These are phyloP conservation scores for Lithospermum erythrorhizon DNA, from an alignment of 257 asterid genomes.

Conservation along the genomic window DNA sequence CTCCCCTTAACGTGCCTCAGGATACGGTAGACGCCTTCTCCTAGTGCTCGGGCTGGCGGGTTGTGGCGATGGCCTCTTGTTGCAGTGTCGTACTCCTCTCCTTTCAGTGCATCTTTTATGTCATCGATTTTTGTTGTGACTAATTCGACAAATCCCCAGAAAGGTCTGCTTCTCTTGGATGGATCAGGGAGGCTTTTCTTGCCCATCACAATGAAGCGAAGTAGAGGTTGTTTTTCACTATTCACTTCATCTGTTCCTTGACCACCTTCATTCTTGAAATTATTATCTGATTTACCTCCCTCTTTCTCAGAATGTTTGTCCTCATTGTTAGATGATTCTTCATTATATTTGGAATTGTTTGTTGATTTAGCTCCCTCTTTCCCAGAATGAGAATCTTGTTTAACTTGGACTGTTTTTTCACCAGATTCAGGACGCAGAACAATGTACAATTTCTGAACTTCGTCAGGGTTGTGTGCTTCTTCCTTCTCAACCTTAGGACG, in stretches of 20 bases:
- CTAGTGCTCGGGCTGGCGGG: conserved; percentile 28
- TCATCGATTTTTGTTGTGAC: conserved; percentile 26
- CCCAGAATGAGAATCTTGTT: conserved; percentile 40
- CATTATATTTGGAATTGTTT: conserved; percentile 22
- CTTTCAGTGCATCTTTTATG: conserved; percentile 21
- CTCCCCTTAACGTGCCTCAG: conserved; percentile 34
- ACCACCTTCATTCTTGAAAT: conserved; percentile 31
- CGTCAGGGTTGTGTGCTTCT: conserved; percentile 43
- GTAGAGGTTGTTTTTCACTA: conserved; percentile 30
- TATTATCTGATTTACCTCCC: not conserved
- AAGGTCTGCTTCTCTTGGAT: conserved; percentile 24
- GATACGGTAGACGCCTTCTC: conserved; percentile 56
- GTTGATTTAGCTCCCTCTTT: conserved; percentile 30
- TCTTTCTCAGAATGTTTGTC: not conserved
- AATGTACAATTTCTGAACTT: conserved; percentile 66
- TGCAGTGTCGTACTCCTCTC: conserved; percentile 25
- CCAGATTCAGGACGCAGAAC: conserved; percentile 60
- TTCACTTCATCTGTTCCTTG: conserved; percentile 25
- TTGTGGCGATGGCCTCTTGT: conserved; percentile 25
- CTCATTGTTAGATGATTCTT: conserved; percentile 12
- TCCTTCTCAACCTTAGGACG: conserved; percentile 57
- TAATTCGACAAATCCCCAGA: conserved; percentile 33
- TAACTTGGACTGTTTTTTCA: conserved; percentile 21
- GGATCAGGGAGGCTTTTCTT: conserved; percentile 61
- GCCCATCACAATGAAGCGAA: conserved; percentile 57